Percentiles rank a stretch among this genome's conserved stretches.
phyloP scores from a whole-genome alignment of 2,329 filamentous ascomycete species.

The Fusarium subtropicale region DNA sequence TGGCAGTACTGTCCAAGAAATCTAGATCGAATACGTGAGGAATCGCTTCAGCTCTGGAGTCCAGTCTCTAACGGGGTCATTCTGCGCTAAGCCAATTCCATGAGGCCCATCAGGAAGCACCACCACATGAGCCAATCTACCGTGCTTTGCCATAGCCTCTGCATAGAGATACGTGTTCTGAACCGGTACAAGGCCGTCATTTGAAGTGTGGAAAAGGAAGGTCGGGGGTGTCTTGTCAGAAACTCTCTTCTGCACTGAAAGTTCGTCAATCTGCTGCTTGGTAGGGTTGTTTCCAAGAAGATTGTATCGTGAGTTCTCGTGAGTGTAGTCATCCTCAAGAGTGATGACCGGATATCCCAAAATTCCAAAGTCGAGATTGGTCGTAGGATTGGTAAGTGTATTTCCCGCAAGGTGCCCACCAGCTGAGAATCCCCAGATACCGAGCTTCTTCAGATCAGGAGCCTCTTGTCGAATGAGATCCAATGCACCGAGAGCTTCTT shows the following conservation, averaged over 20 bases:
- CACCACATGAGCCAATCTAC: slow-evolving; percentile 10
- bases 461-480: slow-evolving; percentile 23
- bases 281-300: slow-evolving; percentile 21
- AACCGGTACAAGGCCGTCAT: slow-evolving; percentile 30
- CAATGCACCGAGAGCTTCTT: slow-evolving; percentile 29
- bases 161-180: slow-evolving; percentile 29
- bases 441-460: slow-evolving; percentile 11
- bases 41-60: slow-evolving; percentile 32
- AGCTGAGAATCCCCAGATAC: slow-evolving; percentile 36
- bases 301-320: slow-evolving; percentile 30
- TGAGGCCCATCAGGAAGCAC: slow-evolving; percentile 29
- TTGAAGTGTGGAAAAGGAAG: slow-evolving; percentile 34
- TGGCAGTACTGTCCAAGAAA: too few species aligned
- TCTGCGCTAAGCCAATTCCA: slow-evolving; percentile 23
- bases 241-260: slow-evolving; percentile 31
- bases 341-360: slow-evolving; percentile 32
- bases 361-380: slow-evolving; percentile 35
- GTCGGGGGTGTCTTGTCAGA: slow-evolving; percentile 23
- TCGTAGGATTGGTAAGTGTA: slow-evolving; percentile 26
- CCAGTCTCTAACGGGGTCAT: slow-evolving; percentile 31
- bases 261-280: slow-evolving; percentile 11
- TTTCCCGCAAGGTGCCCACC: slow-evolving; percentile 33
- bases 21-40: slow-evolving; percentile 33
- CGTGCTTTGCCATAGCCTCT: slow-evolving; percentile 28
- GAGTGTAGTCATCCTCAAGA: slow-evolving; percentile 27